Evolutionary conservation across 768 basidiomycete genomes (phyloP).

Genomic region (Cystobasidiopsis lactophilus): DNA sequence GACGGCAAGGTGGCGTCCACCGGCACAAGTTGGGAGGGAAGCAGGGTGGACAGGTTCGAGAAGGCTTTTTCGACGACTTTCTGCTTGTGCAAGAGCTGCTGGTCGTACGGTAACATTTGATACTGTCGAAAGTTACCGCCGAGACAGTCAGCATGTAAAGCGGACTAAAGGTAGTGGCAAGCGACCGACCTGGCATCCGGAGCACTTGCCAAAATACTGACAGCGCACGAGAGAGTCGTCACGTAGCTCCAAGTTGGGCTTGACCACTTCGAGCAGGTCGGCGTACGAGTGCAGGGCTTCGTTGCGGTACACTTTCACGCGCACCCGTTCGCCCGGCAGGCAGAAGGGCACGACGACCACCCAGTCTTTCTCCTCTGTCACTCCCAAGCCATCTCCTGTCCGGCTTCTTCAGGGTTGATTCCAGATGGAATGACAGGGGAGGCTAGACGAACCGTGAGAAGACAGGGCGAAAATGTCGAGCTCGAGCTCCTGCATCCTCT

Average conservation of each 20-base stretch:
- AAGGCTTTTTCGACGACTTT: slow-evolving; percentile 68
- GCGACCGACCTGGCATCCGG: slow-evolving; percentile 52
- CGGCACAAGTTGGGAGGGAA: slow-evolving; percentile 36
- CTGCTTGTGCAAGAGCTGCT: slow-evolving; percentile 68
- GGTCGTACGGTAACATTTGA: slow-evolving; percentile 69
- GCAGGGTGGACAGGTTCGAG: slow-evolving; percentile 44
- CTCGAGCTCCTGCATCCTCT: slow-evolving; percentile 34
- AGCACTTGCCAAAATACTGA: slow-evolving; percentile 71
- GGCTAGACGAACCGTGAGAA: slow-evolving; percentile 37
- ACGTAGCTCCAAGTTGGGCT: slow-evolving; percentile 28
- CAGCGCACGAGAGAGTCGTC: slow-evolving; percentile 48
- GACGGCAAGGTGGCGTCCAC: slow-evolving; percentile 60
- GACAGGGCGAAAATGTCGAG: slow-evolving; percentile 42
- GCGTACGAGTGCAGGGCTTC: slow-evolving; percentile 46
- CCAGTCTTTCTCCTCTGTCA: slow-evolving; percentile 40
- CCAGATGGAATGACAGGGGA: slow-evolving; percentile 14
- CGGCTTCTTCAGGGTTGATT: background rate
- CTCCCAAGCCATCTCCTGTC: slow-evolving; percentile 45
- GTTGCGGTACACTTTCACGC: slow-evolving; percentile 47
- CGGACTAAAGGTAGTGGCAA: background rate
- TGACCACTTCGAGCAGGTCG: slow-evolving; percentile 44
- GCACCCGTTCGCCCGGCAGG: slow-evolving; percentile 59
- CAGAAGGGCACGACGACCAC: slow-evolving; percentile 62
- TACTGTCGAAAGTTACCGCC: slow-evolving; percentile 8
- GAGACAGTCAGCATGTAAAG: background rate